A percentile compares a stretch with the other conserved stretches of the same genome.
phyloP scores from a whole-genome alignment of 352 stramenopile genomes.

The Globisporangium splendens region DNA sequence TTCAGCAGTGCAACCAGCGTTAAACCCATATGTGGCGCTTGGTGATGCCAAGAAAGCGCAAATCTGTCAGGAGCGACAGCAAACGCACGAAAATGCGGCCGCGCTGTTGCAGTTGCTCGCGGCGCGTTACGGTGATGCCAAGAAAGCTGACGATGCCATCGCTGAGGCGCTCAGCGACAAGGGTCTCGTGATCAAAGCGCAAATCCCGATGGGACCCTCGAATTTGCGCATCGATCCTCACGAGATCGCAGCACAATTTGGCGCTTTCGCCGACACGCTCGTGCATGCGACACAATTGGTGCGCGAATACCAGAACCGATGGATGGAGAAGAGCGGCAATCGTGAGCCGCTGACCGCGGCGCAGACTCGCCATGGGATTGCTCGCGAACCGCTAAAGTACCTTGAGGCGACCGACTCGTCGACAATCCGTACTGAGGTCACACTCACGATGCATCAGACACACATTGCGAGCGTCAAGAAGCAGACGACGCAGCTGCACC shows the following conservation, averaged over 20 bases:
- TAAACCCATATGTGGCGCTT: constrained; percentile 33
- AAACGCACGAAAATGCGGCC: constrained; percentile 28
- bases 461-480: constrained; percentile 46
- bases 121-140: constrained; percentile 35
- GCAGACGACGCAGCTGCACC: not conserved
- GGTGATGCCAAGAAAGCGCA: constrained; percentile 31
- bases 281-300: constrained; percentile 62
- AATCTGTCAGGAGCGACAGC: constrained; percentile 25
- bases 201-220: constrained; percentile 70
- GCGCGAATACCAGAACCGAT: constrained; percentile 37
- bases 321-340: constrained; percentile 53
- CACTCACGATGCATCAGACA: constrained; percentile 33
- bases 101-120: constrained; percentile 51
- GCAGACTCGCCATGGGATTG: not conserved
- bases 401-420: constrained; percentile 47
- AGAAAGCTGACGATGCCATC: constrained; percentile 33
- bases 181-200: constrained; percentile 67
- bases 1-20: not conserved
- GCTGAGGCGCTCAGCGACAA: constrained; percentile 39
- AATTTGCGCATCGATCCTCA: constrained; percentile 39
- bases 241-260: constrained; percentile 41
- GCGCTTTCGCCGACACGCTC: constrained; percentile 35
- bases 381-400: constrained; percentile 39
- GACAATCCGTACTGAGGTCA: constrained; percentile 44
- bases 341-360: not conserved